A percentile compares a stretch with the other conserved stretches of the same genome.
Conservation (phyloP, 495 filamentous ascomycete species). For the Tuber microsphaerosporum region DNA sequence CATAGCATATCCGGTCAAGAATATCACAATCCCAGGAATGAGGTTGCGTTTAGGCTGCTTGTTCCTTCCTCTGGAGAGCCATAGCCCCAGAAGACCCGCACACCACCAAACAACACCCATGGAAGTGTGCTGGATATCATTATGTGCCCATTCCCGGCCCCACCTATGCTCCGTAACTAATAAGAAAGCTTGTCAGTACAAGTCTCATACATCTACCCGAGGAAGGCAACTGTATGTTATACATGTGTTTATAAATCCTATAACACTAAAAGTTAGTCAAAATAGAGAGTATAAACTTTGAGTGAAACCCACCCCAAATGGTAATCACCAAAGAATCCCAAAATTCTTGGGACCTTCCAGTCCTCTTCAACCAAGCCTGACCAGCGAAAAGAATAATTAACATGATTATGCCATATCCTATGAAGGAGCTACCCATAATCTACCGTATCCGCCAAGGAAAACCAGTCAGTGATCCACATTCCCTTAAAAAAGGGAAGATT, state of each 20-base stretch:
- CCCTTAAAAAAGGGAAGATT: neutral
- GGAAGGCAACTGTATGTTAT: neutral
- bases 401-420: slow-evolving; percentile 82
- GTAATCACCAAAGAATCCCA: slow-evolving; percentile 89
- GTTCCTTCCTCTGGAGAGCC: slow-evolving; percentile 74
- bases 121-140: slow-evolving; percentile 91
- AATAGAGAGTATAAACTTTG: neutral
- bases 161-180: slow-evolving; percentile 84
- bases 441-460: slow-evolving; percentile 1
- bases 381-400: slow-evolving; percentile 82
- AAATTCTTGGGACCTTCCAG: slow-evolving; percentile 90
- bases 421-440: slow-evolving; percentile 96
- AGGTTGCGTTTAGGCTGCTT: slow-evolving; percentile 87
- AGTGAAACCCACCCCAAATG: slow-evolving; percentile 58
- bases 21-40: slow-evolving; percentile 80
- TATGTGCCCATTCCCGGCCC: slow-evolving; percentile 82
- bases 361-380: slow-evolving; percentile 75
- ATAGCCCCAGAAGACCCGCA: slow-evolving; percentile 83
- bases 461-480: slow-evolving; percentile 4
- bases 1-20: slow-evolving; percentile 95
- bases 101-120: slow-evolving; percentile 99
- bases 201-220: neutral
- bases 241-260: slow-evolving; percentile 74
- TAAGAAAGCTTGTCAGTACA: neutral
- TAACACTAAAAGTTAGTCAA: neutral